phyloP scores from a whole-genome alignment of 2,329 filamentous ascomycete genomes.

The Paecilomyces sp. region DNA sequence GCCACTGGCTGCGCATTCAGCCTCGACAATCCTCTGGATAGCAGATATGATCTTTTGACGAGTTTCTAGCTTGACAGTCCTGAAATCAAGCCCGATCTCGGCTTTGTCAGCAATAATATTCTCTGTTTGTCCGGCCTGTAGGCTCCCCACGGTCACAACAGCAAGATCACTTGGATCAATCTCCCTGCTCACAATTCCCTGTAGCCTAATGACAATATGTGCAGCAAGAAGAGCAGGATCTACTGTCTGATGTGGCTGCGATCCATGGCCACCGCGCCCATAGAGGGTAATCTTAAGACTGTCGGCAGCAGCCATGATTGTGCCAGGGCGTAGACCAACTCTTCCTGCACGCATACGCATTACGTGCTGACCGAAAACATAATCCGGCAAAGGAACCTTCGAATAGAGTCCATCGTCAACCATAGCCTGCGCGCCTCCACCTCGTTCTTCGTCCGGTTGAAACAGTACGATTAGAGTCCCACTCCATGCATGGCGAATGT shows the following conservation, averaged over 20 bases:
- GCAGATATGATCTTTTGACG: conserved; percentile 41
- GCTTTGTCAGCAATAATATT: conserved; percentile 54
- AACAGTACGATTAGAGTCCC: conserved; percentile 60
- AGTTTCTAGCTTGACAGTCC: conserved; percentile 40
- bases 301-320: conserved; percentile 39
- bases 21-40: conserved; percentile 49
- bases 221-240: conserved; percentile 55
- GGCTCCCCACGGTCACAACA: conserved; percentile 52
- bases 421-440: conserved; percentile 56
- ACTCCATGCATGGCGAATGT: conserved; percentile 43
- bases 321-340: conserved; percentile 30
- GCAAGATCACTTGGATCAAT: conserved; percentile 46
- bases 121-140: conserved; percentile 54
- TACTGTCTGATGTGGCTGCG: conserved; percentile 48
- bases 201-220: conserved; percentile 50
- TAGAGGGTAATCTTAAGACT: conserved; percentile 48
- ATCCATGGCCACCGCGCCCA: conserved; percentile 53
- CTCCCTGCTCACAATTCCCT: conserved; percentile 53
- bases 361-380: conserved; percentile 52
- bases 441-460: conserved; percentile 61
- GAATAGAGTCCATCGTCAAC: conserved; percentile 51
- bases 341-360: conserved; percentile 38
- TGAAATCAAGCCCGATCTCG: conserved; percentile 49
- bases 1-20: conserved; percentile 47
- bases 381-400: conserved; percentile 47